These are phyloP conservation scores for Cenchrus purpureus DNA, from an alignment of 176 grass and related monocot species.

Conservation along the genomic window DNA sequence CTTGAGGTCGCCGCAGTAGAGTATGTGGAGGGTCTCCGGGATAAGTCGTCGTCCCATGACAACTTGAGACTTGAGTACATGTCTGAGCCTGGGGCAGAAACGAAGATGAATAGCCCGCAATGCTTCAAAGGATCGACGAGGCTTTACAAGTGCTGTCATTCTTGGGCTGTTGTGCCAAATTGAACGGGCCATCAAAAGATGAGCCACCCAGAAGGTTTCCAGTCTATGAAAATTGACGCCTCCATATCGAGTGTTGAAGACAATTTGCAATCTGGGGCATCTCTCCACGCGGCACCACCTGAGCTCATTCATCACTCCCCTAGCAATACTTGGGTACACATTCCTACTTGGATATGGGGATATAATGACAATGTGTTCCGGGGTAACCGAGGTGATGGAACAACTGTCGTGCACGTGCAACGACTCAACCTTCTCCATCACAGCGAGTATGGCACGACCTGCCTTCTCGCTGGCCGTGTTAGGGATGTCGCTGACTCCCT, in stretches of 20 bases:
- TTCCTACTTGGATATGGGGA: neutral
- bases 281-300: neutral
- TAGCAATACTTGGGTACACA: no score
- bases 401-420: conserved; percentile 9
- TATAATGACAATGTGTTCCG: neutral
- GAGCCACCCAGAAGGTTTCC: neutral
- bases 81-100: neutral
- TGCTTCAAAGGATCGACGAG: neutral
- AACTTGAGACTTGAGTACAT: neutral
- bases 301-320: neutral
- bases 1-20: neutral
- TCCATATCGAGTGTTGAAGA: neutral
- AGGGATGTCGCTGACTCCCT: neutral
- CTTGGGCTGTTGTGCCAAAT: neutral
- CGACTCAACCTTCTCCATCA: neutral
- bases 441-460: accelerated
- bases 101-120: neutral
- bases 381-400: neutral
- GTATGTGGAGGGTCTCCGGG: neutral
- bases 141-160: no score
- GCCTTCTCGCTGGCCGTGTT: neutral
- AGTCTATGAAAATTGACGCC: neutral
- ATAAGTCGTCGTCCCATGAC: neutral
- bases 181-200: neutral
- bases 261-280: neutral